These are phyloP conservation scores for Mycena rosella DNA, from an alignment of 768 basidiomycete species.

Conservation along the genomic window DNA sequence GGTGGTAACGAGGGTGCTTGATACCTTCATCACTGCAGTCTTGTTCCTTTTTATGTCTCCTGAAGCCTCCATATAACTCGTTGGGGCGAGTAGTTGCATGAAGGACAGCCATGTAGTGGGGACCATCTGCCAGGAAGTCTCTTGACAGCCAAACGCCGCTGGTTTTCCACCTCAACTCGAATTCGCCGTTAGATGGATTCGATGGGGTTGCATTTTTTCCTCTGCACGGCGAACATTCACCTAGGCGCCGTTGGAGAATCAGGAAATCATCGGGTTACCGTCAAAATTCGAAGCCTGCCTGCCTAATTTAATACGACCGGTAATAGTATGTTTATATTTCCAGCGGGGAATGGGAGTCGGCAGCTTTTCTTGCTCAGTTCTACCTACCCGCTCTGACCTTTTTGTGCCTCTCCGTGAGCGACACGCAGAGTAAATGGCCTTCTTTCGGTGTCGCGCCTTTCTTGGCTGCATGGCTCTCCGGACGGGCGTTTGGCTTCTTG, in stretches of 20 bases:
- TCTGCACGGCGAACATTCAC: slow-evolving; percentile 7
- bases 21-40: no score
- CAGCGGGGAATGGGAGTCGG: not conserved
- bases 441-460: slow-evolving; percentile 39
- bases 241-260: not conserved
- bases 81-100: not conserved
- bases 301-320: no score
- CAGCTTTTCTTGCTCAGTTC: slow-evolving; percentile 7
- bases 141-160: slow-evolving; percentile 15
- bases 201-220: not conserved
- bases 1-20: no score
- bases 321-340: not conserved
- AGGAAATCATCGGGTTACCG: slow-evolving; percentile 14
- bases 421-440: slow-evolving; percentile 34
- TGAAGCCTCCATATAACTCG: not conserved
- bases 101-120: not conserved
- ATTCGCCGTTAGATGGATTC: no score
- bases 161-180: not conserved
- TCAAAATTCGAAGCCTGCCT: slow-evolving; percentile 22
- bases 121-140: not conserved
- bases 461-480: slow-evolving; percentile 36
- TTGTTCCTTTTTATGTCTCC: no score
- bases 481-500: slow-evolving; percentile 38
- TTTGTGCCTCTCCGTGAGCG: slow-evolving; percentile 19
- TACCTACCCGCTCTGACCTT: not conserved